Conservation (phyloP, 1,139 yeast genomes). For the Kodamaea fungicola region DNA sequence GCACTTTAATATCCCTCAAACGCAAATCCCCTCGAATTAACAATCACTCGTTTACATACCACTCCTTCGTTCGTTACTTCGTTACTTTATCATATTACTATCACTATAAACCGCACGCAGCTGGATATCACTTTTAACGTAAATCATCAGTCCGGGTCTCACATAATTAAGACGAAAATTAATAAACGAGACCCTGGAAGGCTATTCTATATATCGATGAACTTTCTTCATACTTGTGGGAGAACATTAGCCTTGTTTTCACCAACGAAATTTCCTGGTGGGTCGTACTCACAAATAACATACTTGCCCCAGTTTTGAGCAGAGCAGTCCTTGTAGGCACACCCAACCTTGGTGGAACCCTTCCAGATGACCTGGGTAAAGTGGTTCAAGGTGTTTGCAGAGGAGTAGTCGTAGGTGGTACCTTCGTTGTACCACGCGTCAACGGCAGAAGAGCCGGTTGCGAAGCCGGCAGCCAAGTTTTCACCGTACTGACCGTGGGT, state of each 20-base stretch:
- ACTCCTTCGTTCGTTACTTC: too few species aligned
- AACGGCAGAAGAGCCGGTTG: conserved; percentile 19
- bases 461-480: conserved; percentile 24
- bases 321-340: conserved; percentile 57
- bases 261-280: conserved; percentile 22
- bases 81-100: too few species aligned
- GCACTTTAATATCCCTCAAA: too few species aligned
- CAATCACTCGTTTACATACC: too few species aligned
- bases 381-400: conserved; percentile 52
- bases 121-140: too few species aligned
- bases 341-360: conserved; percentile 63
- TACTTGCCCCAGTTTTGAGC: conserved; percentile 19
- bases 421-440: conserved; percentile 26
- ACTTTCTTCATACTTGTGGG: conserved; percentile 9
- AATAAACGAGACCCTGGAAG: conserved; percentile 3
- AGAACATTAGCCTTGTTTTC: conserved; percentile 14
- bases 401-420: conserved; percentile 13
- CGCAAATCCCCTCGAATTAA: too few species aligned
- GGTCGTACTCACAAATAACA: conserved; percentile 22
- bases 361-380: conserved; percentile 90
- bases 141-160: conserved; percentile 1
- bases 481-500: conserved; percentile 24
- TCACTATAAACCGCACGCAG: too few species aligned
- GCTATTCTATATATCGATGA: not conserved
- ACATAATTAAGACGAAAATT: conserved; percentile 4